Percentiles rank a stretch among this genome's conserved stretches.
These are phyloP conservation scores for Tulasnella sp. DNA, from an alignment of 768 basidiomycete species.

Conservation along the genomic window DNA sequence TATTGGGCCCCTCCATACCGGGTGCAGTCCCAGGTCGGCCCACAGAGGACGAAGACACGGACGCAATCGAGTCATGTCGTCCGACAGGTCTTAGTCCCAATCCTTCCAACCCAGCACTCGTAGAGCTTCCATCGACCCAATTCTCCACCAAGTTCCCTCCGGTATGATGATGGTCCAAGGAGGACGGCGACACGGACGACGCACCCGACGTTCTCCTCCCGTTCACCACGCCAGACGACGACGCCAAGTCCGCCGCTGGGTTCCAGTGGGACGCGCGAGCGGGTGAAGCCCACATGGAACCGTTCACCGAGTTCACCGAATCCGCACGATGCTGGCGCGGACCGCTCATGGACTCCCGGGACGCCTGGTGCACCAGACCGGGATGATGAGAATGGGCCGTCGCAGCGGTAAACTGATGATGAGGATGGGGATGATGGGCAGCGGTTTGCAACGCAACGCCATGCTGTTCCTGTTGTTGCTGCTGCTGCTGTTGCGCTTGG, in stretches of 20 bases:
- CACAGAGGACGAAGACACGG: neutral
- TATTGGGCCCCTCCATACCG: neutral
- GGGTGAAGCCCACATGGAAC: neutral
- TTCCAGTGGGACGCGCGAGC: neutral
- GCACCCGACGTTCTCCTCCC: neutral
- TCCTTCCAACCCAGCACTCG: neutral
- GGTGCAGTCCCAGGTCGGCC: neutral
- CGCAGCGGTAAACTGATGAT: neutral
- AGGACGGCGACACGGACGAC: neutral
- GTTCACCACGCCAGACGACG: neutral
- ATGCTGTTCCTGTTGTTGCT: too few relatives aligned
- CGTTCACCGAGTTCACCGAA: neutral
- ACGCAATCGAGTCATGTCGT: slow-evolving; percentile 1
- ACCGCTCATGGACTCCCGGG: neutral
- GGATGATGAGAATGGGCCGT: neutral
- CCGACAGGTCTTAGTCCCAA: neutral
- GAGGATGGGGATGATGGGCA: neutral
- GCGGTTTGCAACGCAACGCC: neutral
- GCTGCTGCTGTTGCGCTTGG: neutral
- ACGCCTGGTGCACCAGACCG: neutral
- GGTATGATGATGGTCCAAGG: neutral
- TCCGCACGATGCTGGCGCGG: neutral
- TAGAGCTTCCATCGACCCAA: neutral
- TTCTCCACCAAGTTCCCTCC: neutral
- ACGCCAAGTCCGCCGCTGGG: neutral